Base-by-base conservation (phyloP, 2,329 filamentous ascomycete genomes). In the Colletotrichum musae region DNA sequence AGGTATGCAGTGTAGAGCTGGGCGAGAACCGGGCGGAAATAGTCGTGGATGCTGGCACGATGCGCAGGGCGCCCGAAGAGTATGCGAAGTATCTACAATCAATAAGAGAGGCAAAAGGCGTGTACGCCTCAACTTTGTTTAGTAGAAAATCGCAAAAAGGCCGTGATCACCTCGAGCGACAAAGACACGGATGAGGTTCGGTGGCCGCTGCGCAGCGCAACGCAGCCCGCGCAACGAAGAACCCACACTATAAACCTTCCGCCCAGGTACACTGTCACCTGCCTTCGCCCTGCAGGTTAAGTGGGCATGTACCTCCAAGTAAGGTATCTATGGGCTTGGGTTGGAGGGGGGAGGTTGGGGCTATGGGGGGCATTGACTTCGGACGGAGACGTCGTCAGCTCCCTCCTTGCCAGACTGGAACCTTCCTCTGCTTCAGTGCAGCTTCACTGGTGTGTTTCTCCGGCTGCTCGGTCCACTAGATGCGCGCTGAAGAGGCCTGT, bases 311-410 rank as follows among this genome's bases (percentile, higher is more conserved):
- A 21, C 47, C 21, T 50, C 47, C 5, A 15, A 15, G 41, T 10
- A n/a, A 50, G 58, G 58, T 67, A 63, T 58, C 32, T 62, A 24
- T 21, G 47, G 9, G 32, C 32, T 43, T 56, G 32, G 32, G 32
- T 50, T 21, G 36, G 18, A 18, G 63, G 61, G 54, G 21, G 21
- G 63, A 54, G 54, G 43, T 43, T 60, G 52, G 45, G 52, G 32
- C 41, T 52, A 39, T 54, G 59, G 64, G 59, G 64, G 56, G 56
- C 67, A 69, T 70, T 52, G 56, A 61, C 56, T 61, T 67, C 62
- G 57, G 63, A 70, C 67, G 67, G 62, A 65, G 63, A 70, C 67
- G 67, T 70, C 67, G 67, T 70, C 67, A 70, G 67, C 67, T 70
- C 67, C 62, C 64, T 58, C 56, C 59, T 47, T 41, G 56, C 56